These are phyloP conservation scores for Sphaerostilbella broomeana DNA, from an alignment of 2,329 filamentous ascomycete genomes.

Conservation along the genomic window DNA sequence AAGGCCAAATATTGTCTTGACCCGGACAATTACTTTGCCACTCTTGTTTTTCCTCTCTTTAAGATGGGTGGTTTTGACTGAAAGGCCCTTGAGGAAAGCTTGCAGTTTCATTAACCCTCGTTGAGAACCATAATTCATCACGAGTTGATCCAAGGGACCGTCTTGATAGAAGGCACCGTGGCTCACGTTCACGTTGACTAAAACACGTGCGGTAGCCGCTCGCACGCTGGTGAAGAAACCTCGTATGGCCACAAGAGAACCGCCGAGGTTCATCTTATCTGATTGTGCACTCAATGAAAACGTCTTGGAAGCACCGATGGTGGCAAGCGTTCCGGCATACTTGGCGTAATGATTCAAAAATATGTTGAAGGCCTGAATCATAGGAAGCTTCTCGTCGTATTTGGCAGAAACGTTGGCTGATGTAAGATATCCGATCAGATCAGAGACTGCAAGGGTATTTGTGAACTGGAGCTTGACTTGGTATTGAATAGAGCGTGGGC, in stretches of 20 bases:
- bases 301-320: conserved; percentile 25
- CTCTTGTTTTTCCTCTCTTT: conserved; percentile 25
- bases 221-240: conserved; percentile 22
- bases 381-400: conserved; percentile 21
- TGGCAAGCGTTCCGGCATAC: conserved; percentile 17
- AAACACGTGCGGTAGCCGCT: conserved; percentile 12
- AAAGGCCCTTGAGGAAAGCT: conserved; percentile 32
- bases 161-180: conserved; percentile 28
- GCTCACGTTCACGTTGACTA: conserved; percentile 26
- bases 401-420: conserved; percentile 18
- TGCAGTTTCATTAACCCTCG: conserved; percentile 19
- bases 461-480: conserved; percentile 19
- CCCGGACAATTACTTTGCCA: conserved; percentile 27
- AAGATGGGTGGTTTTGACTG: conserved; percentile 34
- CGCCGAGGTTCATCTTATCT: conserved; percentile 18
- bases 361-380: conserved; percentile 18
- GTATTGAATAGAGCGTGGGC: conserved; percentile 15
- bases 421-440: conserved; percentile 22
- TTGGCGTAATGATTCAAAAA: conserved; percentile 28
- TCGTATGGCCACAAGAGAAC: conserved; percentile 24
- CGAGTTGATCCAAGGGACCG: conserved; percentile 19
- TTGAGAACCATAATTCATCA: conserved; percentile 8
- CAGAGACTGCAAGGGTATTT: conserved; percentile 19
- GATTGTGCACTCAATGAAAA: conserved; percentile 17
- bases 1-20: conserved; percentile 33